Conservation (phyloP, 1,284 basidiomycete species). For the Microbotryum lychnidis-dioicae region DNA sequence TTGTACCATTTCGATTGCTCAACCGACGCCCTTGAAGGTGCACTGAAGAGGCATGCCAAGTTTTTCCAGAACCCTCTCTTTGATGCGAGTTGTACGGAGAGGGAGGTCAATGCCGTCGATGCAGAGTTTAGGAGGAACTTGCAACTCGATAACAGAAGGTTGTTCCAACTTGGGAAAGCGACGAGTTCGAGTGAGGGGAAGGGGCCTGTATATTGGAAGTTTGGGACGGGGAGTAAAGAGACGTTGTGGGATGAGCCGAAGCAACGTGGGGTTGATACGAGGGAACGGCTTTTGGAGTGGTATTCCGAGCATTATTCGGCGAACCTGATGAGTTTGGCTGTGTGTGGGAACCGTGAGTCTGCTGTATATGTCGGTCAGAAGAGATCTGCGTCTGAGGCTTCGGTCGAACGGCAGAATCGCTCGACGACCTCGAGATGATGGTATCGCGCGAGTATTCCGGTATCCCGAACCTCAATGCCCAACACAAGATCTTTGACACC, state of each 20-base stretch:
- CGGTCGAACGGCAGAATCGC: constrained; percentile 52
- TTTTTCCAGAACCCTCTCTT: constrained; percentile 95
- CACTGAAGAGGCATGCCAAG: constrained; percentile 78
- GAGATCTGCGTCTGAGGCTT: neutral
- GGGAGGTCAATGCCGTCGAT: constrained; percentile 94
- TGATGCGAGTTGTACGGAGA: constrained; percentile 70
- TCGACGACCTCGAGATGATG: constrained; percentile 65
- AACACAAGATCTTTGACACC: constrained; percentile 5
- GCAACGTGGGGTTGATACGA: constrained; percentile 61
- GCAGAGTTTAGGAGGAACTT: constrained; percentile 98
- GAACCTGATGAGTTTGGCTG: constrained; percentile 82
- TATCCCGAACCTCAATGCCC: constrained; percentile 57
- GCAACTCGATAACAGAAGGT: constrained; percentile 62
- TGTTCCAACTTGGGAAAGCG: constrained; percentile 88
- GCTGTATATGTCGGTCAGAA: neutral
- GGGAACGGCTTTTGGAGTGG: constrained; percentile 74
- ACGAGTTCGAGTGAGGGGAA: constrained; percentile 2
- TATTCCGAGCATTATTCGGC: constrained; percentile 89
- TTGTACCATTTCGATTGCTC: constrained; percentile 87
- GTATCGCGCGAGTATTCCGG: constrained; percentile 68
- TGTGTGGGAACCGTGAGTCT: constrained; percentile 72
- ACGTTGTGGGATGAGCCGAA: constrained; percentile 63
- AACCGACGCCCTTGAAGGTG: constrained; percentile 73
- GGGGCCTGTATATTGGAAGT: constrained; percentile 18
- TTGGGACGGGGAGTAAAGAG: constrained; percentile 68